Percentiles rank a stretch among this genome's conserved stretches.
Conservation (phyloP, 495 filamentous ascomycete species). For the Neurospora sp. region DNA sequence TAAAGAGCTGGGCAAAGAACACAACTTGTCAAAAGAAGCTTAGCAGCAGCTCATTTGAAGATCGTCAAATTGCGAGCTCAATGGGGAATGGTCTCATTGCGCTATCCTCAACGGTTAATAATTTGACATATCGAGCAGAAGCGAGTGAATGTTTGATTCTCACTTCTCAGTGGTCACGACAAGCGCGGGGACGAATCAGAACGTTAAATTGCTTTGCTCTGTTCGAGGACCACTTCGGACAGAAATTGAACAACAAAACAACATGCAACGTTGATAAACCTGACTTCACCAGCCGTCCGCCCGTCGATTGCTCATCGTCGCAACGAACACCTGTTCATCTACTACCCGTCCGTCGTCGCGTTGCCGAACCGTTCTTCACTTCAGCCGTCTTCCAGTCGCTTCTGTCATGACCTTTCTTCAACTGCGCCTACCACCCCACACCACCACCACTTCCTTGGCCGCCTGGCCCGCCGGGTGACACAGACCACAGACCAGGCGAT, state of each 20-base stretch:
- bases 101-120: background rate
- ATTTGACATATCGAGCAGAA: background rate
- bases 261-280: background rate
- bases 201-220: background rate
- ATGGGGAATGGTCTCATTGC: background rate
- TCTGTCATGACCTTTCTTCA: background rate
- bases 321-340: background rate
- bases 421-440: background rate
- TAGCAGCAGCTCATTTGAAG: background rate
- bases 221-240: background rate
- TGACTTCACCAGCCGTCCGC: background rate
- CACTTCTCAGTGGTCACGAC: background rate
- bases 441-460: background rate
- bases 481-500: background rate
- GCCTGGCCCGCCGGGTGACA: background rate
- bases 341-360: background rate
- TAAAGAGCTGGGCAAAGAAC: background rate
- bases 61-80: background rate
- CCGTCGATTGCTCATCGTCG: background rate
- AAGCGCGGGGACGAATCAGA: background rate
- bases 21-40: background rate
- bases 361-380: background rate
- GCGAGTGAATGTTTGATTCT: background rate
- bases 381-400: background rate
- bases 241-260: background rate